These are phyloP conservation scores for Lentinula raphanica DNA, from an alignment of 768 basidiomycete genomes.

Conservation along the genomic window DNA sequence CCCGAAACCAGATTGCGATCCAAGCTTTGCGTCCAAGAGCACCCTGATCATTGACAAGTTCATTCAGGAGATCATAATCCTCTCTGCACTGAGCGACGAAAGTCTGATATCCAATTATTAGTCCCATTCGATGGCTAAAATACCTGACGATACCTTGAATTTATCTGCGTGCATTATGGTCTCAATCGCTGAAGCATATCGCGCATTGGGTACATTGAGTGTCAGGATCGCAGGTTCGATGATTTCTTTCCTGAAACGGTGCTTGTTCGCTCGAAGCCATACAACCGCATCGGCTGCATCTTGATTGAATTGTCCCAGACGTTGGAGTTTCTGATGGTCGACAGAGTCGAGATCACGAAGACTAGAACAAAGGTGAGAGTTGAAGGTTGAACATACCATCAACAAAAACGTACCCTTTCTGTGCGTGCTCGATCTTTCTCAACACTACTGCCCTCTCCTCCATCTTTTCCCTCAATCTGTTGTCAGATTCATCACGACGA, in stretches of 20 bases:
- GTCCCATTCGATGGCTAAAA: neutral
- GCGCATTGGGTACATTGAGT: conserved; percentile 61
- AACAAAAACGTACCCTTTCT: conserved; percentile 1
- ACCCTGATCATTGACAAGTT: conserved; percentile 58
- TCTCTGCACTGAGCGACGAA: conserved; percentile 82
- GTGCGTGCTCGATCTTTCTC: conserved; percentile 10
- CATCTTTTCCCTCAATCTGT: conserved; percentile 17
- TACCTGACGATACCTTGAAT: conserved; percentile 48
- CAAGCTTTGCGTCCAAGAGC: conserved; percentile 47
- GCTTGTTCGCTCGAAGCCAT: conserved; percentile 67
- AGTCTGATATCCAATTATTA: conserved; percentile 41
- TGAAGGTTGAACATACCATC: too few relatives aligned
- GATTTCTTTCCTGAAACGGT: conserved; percentile 74
- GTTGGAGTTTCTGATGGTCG: conserved; percentile 53
- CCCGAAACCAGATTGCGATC: conserved; percentile 67
- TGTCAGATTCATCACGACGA: conserved; percentile 12
- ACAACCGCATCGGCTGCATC: conserved; percentile 60
- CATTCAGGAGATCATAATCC: conserved; percentile 72
- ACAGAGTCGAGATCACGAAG: conserved; percentile 50
- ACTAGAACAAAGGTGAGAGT: conserved; percentile 28
- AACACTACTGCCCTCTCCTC: conserved; percentile 18
- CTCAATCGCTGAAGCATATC: conserved; percentile 68
- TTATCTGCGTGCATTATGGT: conserved; percentile 54
- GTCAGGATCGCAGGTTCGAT: conserved; percentile 80
- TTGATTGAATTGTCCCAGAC: conserved; percentile 46